Conservation (phyloP, 164 flowering plant species). For the Aristolochia californica region DNA sequence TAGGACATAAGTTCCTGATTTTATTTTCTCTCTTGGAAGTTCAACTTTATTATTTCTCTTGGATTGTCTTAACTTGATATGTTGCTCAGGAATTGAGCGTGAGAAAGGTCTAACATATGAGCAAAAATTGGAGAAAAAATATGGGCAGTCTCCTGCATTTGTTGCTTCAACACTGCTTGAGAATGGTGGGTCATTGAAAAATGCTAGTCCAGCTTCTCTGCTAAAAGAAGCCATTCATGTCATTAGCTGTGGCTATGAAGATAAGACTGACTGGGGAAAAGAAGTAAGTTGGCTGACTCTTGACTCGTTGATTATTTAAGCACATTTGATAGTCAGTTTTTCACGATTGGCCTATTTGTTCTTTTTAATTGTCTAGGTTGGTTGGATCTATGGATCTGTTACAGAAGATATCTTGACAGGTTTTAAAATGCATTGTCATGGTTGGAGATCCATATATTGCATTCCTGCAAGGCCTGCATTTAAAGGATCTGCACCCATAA, state of each 20-base stretch:
- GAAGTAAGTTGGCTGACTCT: constrained; percentile 36
- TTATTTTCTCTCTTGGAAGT: no score
- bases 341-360: not conserved
- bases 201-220: constrained; percentile 44
- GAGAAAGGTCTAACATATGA: constrained; percentile 35
- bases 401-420: constrained; percentile 69
- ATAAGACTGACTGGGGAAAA: constrained; percentile 76
- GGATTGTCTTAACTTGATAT: constrained; percentile 4
- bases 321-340: not conserved
- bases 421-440: constrained; percentile 68
- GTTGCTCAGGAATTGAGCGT: constrained; percentile 27
- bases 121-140: constrained; percentile 50
- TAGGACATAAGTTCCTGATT: not conserved
- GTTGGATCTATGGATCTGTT: constrained; percentile 67
- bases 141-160: constrained; percentile 69
- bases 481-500: constrained; percentile 63
- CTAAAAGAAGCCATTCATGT: constrained; percentile 79
- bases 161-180: constrained; percentile 55
- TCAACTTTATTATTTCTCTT: not conserved
- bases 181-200: constrained; percentile 41
- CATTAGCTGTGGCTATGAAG: constrained; percentile 73
- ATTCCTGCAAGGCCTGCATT: constrained; percentile 51
- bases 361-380: constrained; percentile 26
- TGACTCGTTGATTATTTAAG: not conserved
- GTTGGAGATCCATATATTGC: constrained; percentile 63